phyloP scores from a whole-genome alignment of 2,329 filamentous ascomycete genomes.

The Akanthomyces uredinophilus region DNA sequence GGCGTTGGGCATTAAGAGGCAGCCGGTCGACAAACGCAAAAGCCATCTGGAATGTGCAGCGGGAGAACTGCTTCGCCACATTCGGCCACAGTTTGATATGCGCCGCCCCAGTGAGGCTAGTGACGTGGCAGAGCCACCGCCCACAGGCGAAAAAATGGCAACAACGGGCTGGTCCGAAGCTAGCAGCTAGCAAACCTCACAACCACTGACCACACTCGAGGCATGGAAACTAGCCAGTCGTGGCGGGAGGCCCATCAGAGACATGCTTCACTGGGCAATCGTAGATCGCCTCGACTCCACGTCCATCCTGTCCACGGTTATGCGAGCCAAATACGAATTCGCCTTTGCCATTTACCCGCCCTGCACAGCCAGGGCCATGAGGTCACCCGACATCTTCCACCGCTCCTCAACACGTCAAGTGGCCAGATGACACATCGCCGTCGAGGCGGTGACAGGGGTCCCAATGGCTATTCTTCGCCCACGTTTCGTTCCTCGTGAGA shows the following conservation, averaged over 20 bases:
- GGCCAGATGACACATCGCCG: background rate
- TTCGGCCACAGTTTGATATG: constrained; percentile 16
- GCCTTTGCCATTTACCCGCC: background rate
- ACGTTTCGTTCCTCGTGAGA: background rate
- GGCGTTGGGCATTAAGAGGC: constrained; percentile 13
- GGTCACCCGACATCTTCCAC: constrained; percentile 7
- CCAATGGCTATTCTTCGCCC: background rate
- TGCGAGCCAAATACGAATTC: constrained; percentile 2
- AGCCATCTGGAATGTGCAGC: background rate
- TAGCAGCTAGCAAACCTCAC: background rate
- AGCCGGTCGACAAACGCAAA: constrained; percentile 2
- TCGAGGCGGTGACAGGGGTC: background rate
- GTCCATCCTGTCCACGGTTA: background rate
- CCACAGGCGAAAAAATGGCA: background rate
- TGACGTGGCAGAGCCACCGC: constrained; percentile 38
- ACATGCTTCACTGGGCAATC: constrained; percentile 4
- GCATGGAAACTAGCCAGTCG: background rate
- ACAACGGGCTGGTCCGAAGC: constrained; percentile 13
- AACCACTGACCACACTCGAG: background rate
- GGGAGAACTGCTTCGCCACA: constrained; percentile 37
- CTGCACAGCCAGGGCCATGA: background rate
- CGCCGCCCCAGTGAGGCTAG: constrained; percentile 33
- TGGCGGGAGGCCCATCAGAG: background rate
- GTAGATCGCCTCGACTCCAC: constrained; percentile 1
- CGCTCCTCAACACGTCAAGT: background rate